phyloP scores from a whole-genome alignment of 495 filamentous ascomycete genomes.

The Podospora comata region DNA sequence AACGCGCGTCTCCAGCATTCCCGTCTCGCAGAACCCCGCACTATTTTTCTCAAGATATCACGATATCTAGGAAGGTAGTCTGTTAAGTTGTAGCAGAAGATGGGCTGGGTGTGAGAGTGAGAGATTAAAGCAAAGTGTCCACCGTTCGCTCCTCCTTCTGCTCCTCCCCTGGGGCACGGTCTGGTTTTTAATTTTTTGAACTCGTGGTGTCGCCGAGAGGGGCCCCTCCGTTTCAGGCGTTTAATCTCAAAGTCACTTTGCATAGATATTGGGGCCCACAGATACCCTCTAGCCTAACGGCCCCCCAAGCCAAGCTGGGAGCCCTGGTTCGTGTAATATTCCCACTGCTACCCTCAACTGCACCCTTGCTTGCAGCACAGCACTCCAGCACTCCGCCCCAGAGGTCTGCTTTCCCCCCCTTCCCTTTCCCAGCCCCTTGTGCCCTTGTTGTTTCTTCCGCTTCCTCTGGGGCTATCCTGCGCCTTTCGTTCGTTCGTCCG shows the following conservation, averaged over 20 bases:
- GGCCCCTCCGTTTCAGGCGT: slow-evolving; percentile 21
- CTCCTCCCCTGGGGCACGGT: neutral
- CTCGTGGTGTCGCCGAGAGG: slow-evolving; percentile 2
- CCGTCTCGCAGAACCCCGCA: slow-evolving; percentile 5
- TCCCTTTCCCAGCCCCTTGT: slow-evolving; percentile 27
- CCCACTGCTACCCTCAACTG: slow-evolving; percentile 23
- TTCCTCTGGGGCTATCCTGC: slow-evolving; percentile 17
- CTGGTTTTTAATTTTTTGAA: neutral
- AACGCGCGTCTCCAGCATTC: slow-evolving; percentile 2
- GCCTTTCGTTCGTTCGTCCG: slow-evolving; percentile 25
- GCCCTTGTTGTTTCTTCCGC: slow-evolving; percentile 27
- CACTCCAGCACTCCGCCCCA: slow-evolving; percentile 33
- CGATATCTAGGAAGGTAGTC: neutral
- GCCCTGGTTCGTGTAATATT: slow-evolving; percentile 35
- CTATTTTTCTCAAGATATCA: neutral
- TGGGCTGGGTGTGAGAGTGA: neutral
- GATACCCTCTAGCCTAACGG: slow-evolving; percentile 10
- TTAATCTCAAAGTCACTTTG: slow-evolving; percentile 16
- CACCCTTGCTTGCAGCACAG: slow-evolving; percentile 32
- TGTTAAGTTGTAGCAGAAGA: neutral
- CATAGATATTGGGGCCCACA: neutral
- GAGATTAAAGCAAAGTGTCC: neutral
- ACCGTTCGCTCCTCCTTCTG: neutral
- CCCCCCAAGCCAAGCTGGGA: slow-evolving; percentile 11
- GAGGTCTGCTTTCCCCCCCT: slow-evolving; percentile 17